Base-by-base conservation (phyloP, 768 basidiomycete genomes). In the Boletus insuetus region DNA sequence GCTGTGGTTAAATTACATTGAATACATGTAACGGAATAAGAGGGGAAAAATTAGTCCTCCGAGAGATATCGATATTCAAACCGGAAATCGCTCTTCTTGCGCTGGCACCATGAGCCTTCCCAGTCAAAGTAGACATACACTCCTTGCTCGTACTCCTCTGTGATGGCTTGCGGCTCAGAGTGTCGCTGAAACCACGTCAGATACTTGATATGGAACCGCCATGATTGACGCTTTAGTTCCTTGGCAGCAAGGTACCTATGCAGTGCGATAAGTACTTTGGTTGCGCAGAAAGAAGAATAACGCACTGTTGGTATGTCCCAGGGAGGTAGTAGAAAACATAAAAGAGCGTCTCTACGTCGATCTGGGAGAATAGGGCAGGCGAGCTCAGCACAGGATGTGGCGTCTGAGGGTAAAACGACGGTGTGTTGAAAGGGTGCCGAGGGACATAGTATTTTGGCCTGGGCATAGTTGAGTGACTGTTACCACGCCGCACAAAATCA, bases 61-160 rank as follows among this genome's bases (percentile, higher is more conserved):
- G 91, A 94, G 51, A 96, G 77, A 77, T 95, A 95, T 58, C 94
- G 91, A 72, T 96, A 96, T 74, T 95, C 90, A 66, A 93, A 98
- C 24, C 94, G 86, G 81, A 98, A 99, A 72, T 98, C 95, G 68
- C 89, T 87, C 80, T 99, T 99, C 78, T 94, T 93, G 69, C 96
- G 82, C 70, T 96, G 94, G 71, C 94, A 97, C 97, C 96, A 99
- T 59, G 91, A 92, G 47, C 93, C 93, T 72, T 98, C 95, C 95
- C 95, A 98, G 74, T 98, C 96, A 72, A 98, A 98, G 79, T 99
- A 99, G 34, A 97, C 91, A 73, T 99, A 99, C 14, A 97, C 94
- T 14, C 97, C 97, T 75, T 98, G 95, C 74, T 99, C 97, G 71
- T 98, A 99, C 70, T 98, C 96, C 64, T 98, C 96, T 49, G 97